Conservation (phyloP, 2,329 filamentous ascomycete genomes). For the Ophiostoma sp. region DNA sequence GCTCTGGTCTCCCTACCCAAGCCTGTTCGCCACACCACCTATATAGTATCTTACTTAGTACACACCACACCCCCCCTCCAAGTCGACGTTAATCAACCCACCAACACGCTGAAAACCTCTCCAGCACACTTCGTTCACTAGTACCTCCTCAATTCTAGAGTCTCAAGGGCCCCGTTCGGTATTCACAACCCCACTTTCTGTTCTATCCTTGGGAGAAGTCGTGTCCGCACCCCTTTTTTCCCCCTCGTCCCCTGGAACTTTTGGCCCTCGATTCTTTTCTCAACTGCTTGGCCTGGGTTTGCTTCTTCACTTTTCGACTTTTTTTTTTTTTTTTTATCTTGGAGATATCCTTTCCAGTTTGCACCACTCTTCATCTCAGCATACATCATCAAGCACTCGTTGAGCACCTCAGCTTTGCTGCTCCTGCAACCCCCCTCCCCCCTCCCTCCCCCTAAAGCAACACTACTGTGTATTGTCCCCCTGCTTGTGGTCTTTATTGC, state of each 20-base stretch:
- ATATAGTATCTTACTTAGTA: background rate
- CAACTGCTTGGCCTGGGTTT: constrained; percentile 5
- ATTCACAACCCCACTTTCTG: constrained; percentile 19
- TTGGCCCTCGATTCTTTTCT: background rate
- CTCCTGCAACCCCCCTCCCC: background rate
- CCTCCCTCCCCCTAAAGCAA: background rate
- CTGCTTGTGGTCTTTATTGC: constrained; percentile 6
- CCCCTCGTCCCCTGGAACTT: constrained; percentile 1
- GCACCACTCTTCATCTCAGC: background rate
- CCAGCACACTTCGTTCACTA: constrained; percentile 11
- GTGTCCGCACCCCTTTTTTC: constrained; percentile 21
- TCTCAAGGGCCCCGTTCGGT: constrained; percentile 17
- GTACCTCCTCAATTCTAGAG: background rate
- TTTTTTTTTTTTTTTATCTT: background rate
- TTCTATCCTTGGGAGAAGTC: background rate
- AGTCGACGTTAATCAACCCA: background rate
- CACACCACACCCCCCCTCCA: background rate
- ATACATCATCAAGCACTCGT: background rate
- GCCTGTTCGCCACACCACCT: background rate
- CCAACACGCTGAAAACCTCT: constrained; percentile 3
- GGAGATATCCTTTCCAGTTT: background rate
- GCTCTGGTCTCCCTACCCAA: background rate
- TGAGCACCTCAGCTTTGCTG: background rate
- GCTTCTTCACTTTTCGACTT: background rate
- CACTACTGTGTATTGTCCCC: background rate